Evolutionary conservation across 441 rosid species (phyloP), one percentile per base, ranked within the genome.

Genomic region (Erodium trifolium): DNA sequence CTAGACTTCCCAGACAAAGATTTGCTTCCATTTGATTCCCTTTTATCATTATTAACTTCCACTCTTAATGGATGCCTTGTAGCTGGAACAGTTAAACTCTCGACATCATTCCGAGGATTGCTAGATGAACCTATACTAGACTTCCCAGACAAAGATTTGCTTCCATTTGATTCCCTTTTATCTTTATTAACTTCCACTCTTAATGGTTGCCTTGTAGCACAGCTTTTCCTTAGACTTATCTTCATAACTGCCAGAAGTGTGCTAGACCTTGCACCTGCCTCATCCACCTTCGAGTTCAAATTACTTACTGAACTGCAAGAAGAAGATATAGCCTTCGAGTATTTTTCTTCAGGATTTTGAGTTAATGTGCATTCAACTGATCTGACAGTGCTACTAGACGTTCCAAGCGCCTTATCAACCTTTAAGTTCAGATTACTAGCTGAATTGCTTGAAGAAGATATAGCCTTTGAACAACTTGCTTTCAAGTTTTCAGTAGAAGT

Each of bases 61-160:
- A 23, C 27, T 23, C 27, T 23, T 23, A 1, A 23, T 71, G 65
- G 57, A 66, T 73, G 35, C 67, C 5, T 2, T 29, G 16, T 70
- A 17, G 53, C 70, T 34, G 60, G 18, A 75, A 23, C 27, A 23
- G 27, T 23, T 23, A 23, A 23, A 23, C 27, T 23, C 27, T 23
- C 27, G 27, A 23, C 27, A 23, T 23, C 27, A 23, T 23, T 23
- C 27, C 70, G 27, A 57, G 73, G 72, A 72, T 53, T 66, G 34
- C 81, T 82, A 70, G 90, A 82, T 19, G 90, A 83, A 55, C 82
- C 88, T 34, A 75, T 77, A 34, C 90, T 84, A 64, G 85, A 86
- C 64, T 84, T 84, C 16, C 81, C 49, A 47, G 88, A 83, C 27
- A 23, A 23, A 23, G 27, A 23, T 23, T 23, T 23, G 27, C 27